Base-by-base conservation (phyloP, 176 grass and related monocot genomes). In the Bothriochloa decipiens region DNA sequence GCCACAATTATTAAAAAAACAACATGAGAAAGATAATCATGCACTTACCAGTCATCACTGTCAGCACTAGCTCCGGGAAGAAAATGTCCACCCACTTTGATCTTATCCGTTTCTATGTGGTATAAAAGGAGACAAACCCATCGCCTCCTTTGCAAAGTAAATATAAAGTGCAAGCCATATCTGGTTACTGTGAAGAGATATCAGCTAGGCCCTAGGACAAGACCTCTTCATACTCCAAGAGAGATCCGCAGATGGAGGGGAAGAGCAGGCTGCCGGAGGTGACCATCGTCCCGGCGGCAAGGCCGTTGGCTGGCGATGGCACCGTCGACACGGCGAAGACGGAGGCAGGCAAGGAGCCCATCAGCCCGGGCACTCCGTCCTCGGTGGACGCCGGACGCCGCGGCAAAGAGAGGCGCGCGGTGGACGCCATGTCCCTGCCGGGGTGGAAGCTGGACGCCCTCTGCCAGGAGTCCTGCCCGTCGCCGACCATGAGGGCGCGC, bases 361-460 rank as follows among this genome's bases (percentile, higher is more conserved):
- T 62, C 62, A 90, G 84, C 81, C 89, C 80, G 4, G 84, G 80
- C 61, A 69, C 89, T 6, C 89, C 89, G 70, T 87, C 84, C 37
- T 3, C 52, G 65, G 65, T 9, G 17, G 41, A 55, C 28, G 15
- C 25, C 25, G 43, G 65, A 72, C 52, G 65, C 79, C 36, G 58
- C 26, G 0, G 58, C 67, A 74, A 63, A 23, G 80, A 35, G 74
- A 41, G 69, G 11, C 74, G 29, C 35, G 23, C 43, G 42, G 60
- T 47, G 4, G 86, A 78, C 10, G 61, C 11, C 68, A 49, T 80
- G 4, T 0, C 65, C 20, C 55, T 93, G 82, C 94, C 94, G 10
- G 94, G 79, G 75, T 97, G 94, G 91, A 97, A 97, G 84, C 91
- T 97, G 57, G 77, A 91, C 35, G 87, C 86, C 70, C 85, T 97